phyloP scores from a whole-genome alignment of 176 grass and related monocot genomes.

The Oryza rufipogon region DNA sequence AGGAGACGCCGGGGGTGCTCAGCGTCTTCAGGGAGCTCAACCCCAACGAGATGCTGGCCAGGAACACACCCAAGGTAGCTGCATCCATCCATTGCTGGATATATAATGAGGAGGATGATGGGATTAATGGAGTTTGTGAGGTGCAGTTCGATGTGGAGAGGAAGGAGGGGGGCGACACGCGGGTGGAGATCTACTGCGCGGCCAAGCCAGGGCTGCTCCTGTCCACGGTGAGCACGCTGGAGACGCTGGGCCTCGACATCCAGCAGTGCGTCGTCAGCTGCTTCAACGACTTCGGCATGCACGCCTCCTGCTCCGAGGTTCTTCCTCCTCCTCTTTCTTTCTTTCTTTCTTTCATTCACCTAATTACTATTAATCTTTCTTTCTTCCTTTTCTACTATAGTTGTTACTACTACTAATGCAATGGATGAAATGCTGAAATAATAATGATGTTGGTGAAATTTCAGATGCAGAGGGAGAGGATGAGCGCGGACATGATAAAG shows the following conservation, averaged over 20 bases:
- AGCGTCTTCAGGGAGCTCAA: constrained; percentile 77
- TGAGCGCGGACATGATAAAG: constrained; percentile 77
- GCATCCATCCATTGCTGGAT: neutral
- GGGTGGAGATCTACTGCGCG: constrained; percentile 90
- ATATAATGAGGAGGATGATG: no score
- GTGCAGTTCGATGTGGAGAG: constrained; percentile 84
- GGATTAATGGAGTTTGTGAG: no score
- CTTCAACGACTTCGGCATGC: constrained; percentile 99
- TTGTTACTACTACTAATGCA: neutral
- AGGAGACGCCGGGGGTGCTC: constrained; percentile 49
- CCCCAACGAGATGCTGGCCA: constrained; percentile 82
- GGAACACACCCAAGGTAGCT: constrained; percentile 78
- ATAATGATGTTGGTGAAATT: neutral
- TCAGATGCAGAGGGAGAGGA: constrained; percentile 66
- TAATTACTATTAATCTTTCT: neutral
- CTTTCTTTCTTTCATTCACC: no score
- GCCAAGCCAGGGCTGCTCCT: constrained; percentile 87
- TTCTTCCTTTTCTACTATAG: no score
- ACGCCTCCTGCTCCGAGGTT: constrained; percentile 94
- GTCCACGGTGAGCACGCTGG: constrained; percentile 84
- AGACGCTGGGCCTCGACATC: constrained; percentile 88
- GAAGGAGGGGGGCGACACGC: constrained; percentile 69
- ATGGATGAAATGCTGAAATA: neutral
- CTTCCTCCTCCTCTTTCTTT: no score
- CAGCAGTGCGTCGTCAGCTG: constrained; percentile 97